These are phyloP conservation scores for Boletus albobrunnescens DNA, from an alignment of 1,284 basidiomycete genomes.

Conservation along the genomic window DNA sequence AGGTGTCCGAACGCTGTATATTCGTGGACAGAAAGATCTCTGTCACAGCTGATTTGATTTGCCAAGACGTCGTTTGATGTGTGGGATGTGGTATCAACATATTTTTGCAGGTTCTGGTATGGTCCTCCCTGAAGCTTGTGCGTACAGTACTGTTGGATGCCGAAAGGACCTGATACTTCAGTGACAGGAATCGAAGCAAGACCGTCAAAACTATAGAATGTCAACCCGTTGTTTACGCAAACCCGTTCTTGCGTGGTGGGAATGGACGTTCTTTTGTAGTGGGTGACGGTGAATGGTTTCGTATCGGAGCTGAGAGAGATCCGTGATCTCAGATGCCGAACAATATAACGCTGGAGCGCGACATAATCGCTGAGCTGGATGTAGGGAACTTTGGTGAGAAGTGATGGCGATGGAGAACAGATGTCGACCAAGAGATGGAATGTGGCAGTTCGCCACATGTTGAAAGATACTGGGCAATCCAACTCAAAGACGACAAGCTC, in stretches of 20 bases:
- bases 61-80: conserved; percentile 44
- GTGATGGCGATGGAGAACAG: conserved; percentile 13
- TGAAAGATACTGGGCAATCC: conserved; percentile 37
- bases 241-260: conserved; percentile 25
- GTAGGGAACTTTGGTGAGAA: background rate
- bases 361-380: conserved; percentile 14
- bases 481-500: conserved; percentile 45
- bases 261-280: conserved; percentile 34
- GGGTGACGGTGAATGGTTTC: conserved; percentile 38
- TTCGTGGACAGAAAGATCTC: conserved; percentile 40
- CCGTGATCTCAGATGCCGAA: conserved; percentile 19
- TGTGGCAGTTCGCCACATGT: conserved; percentile 44
- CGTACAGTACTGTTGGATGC: conserved; percentile 28
- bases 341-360: conserved; percentile 9
- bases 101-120: conserved; percentile 38
- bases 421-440: conserved; percentile 37
- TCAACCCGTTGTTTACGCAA: conserved; percentile 37
- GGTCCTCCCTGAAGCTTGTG: conserved; percentile 29
- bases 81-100: conserved; percentile 37
- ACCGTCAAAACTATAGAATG: conserved; percentile 23
- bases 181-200: conserved; percentile 13
- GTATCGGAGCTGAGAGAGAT: conserved; percentile 39
- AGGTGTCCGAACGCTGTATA: conserved; percentile 41
- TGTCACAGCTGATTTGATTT: conserved; percentile 37
- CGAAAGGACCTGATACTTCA: conserved; percentile 8